These are phyloP conservation scores for Aspergillus tamarii DNA, from an alignment of 2,329 filamentous ascomycete genomes.

Conservation along the genomic window DNA sequence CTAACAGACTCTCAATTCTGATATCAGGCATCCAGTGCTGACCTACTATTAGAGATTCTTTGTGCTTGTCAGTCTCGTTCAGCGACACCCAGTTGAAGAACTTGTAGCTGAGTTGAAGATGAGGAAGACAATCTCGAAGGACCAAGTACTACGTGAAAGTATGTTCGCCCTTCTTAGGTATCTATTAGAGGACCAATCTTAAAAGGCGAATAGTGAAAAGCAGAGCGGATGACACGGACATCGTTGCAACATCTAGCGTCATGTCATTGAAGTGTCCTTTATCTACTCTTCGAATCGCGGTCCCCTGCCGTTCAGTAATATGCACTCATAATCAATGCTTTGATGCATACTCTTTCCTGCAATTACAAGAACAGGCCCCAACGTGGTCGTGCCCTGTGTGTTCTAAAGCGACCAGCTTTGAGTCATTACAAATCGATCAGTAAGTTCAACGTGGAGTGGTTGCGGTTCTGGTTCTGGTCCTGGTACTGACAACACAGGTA, in stretches of 20 bases:
- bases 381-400: slow-evolving; percentile 97
- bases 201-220: slow-evolving; percentile 64
- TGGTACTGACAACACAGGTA: slow-evolving; percentile 59
- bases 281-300: slow-evolving; percentile 77
- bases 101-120: slow-evolving; percentile 69
- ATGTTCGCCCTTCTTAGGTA: slow-evolving; percentile 24
- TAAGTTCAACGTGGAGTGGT: slow-evolving; percentile 50
- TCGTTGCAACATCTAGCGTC: slow-evolving; percentile 83
- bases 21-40: not conserved
- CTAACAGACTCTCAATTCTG: slow-evolving; percentile 1
- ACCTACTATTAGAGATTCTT: slow-evolving; percentile 65
- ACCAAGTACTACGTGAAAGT: slow-evolving; percentile 84
- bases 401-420: slow-evolving; percentile 79
- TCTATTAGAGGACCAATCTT: slow-evolving; percentile 15
- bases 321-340: slow-evolving; percentile 96
- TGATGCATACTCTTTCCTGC: slow-evolving; percentile 87
- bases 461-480: not conserved
- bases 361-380: slow-evolving; percentile 92
- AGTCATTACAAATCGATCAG: slow-evolving; percentile 84
- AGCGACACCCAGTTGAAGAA: slow-evolving; percentile 69
- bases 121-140: slow-evolving; percentile 74
- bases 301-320: slow-evolving; percentile 76
- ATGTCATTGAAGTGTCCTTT: slow-evolving; percentile 92
- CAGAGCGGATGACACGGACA: slow-evolving; percentile 83
- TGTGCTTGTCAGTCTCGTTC: slow-evolving; percentile 75